Conservation (phyloP, 352 stramenopile genomes). For the Pythium scleroteichum region DNA sequence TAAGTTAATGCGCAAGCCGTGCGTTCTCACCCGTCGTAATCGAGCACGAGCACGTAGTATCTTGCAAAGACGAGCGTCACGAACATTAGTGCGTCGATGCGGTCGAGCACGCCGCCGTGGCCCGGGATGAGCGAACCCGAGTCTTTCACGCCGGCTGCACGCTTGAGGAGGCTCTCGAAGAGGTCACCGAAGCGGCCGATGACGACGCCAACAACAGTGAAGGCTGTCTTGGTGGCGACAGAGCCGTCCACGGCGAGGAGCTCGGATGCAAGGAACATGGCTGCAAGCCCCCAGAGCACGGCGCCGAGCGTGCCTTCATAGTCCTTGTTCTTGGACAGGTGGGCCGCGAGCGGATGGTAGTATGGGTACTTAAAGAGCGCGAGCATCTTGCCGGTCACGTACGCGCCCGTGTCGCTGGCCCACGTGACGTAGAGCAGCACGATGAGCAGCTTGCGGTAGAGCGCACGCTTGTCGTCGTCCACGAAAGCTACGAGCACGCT, state of each 20-base stretch:
- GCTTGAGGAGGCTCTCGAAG: conserved; percentile 96
- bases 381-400: conserved; percentile 90
- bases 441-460: conserved; percentile 66
- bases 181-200: conserved; percentile 94
- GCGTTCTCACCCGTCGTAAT: background rate
- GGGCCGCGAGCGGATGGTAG: conserved; percentile 83
- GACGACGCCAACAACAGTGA: conserved; percentile 90
- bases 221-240: conserved; percentile 69
- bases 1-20: too few relatives aligned
- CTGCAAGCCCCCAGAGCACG: conserved; percentile 72
- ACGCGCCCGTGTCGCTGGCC: conserved; percentile 92
- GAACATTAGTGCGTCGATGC: conserved; percentile 95
- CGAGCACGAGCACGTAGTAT: conserved; percentile 37
- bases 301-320: conserved; percentile 93
- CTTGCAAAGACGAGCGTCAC: conserved; percentile 61
- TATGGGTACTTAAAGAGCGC: conserved; percentile 80
- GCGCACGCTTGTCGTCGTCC: conserved; percentile 49
- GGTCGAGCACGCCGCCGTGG: conserved; percentile 94
- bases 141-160: conserved; percentile 94
- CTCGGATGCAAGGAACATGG: conserved; percentile 73
- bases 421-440: conserved; percentile 71
- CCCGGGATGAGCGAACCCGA: conserved; percentile 94
- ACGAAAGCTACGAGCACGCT: conserved; percentile 59
- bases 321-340: conserved; percentile 95
- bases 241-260: conserved; percentile 75